Percentiles rank a stretch among this genome's conserved stretches.
Conservation (phyloP, 805 yeast genomes). For the Yamadazyma nakazawae region DNA sequence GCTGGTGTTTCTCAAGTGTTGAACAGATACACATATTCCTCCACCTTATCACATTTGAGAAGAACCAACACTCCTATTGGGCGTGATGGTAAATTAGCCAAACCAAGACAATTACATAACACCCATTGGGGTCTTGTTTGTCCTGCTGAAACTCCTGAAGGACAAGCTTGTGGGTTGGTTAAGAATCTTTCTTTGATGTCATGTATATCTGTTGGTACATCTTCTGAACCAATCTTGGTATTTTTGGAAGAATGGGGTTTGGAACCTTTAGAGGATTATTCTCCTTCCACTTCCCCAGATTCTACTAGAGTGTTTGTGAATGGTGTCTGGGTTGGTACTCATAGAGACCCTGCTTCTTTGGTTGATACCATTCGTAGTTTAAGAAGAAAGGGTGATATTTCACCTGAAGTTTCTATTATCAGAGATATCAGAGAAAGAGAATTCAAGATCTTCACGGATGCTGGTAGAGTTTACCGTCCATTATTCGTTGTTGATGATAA, state of each 20-base stretch:
- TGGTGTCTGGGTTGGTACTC: conserved; percentile 99
- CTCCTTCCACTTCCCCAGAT: conserved; percentile 86
- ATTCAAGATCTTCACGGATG: conserved; percentile 94
- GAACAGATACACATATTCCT: conserved; percentile 95
- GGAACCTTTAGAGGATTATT: conserved; percentile 95
- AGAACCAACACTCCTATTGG: conserved; percentile 99
- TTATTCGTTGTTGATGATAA: conserved; percentile 90
- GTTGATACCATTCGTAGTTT: conserved; percentile 87
- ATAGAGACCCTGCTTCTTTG: conserved; percentile 90
- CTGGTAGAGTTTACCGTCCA: conserved; percentile 98
- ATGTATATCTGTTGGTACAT: conserved; percentile 95
- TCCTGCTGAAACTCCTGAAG: conserved; percentile 99
- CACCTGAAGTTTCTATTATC: conserved; percentile 94
- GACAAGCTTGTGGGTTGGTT: conserved; percentile 99
- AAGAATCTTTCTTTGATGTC: conserved; percentile 95
- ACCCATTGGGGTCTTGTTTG: conserved; percentile 99
- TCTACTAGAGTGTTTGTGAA: conserved; percentile 94
- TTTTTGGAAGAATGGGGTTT: conserved; percentile 98
- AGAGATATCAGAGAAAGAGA: conserved; percentile 97
- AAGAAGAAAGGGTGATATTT: conserved; percentile 92
- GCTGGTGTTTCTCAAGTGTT: conserved; percentile 99
- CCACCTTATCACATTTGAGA: conserved; percentile 97
- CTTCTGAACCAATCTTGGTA: conserved; percentile 91
- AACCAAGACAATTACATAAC: conserved; percentile 98
- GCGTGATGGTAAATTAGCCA: conserved; percentile 97